phyloP scores from a whole-genome alignment of 352 stramenopile genomes.

The Phytopythium ostracodes region DNA sequence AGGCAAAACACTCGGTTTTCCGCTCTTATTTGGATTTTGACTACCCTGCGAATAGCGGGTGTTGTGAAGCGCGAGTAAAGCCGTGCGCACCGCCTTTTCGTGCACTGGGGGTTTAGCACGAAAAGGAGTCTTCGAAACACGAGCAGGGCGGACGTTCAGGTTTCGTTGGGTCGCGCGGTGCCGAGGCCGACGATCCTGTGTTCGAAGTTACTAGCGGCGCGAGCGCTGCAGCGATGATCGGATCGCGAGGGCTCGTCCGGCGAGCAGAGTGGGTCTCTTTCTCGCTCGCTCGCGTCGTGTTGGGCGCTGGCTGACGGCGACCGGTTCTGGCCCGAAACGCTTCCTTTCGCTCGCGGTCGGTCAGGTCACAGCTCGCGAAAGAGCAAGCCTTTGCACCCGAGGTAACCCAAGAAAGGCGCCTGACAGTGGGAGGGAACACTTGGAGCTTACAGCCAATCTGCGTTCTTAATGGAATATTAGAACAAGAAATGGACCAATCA shows the following conservation, averaged over 20 bases:
- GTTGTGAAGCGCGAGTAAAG: not conserved
- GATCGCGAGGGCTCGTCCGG: too few relatives aligned
- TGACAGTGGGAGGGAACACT: not conserved
- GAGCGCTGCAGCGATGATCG: too few relatives aligned
- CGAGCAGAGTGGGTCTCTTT: too few relatives aligned
- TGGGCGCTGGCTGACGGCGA: not conserved
- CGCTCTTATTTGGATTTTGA: not conserved
- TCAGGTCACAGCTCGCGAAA: not conserved
- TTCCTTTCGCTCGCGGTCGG: conserved; percentile 4
- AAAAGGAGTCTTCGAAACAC: not conserved
- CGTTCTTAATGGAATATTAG: not conserved
- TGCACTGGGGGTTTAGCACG: too few relatives aligned
- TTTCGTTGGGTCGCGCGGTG: conserved; percentile 1
- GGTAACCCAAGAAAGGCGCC: too few relatives aligned
- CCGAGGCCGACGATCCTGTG: too few relatives aligned
- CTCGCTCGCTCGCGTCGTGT: not conserved
- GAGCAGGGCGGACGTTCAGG: not conserved
- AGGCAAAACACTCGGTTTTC: not conserved
- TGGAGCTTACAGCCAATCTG: not conserved
- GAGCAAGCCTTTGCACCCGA: too few relatives aligned
- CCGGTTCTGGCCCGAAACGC: conserved; percentile 1
- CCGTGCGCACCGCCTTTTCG: conserved; percentile 7
- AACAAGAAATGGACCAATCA: not conserved
- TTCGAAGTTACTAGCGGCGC: too few relatives aligned
- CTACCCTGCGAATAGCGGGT: not conserved